phyloP scores from a whole-genome alignment of 2,329 filamentous ascomycete genomes.

The Exophiala sideris region DNA sequence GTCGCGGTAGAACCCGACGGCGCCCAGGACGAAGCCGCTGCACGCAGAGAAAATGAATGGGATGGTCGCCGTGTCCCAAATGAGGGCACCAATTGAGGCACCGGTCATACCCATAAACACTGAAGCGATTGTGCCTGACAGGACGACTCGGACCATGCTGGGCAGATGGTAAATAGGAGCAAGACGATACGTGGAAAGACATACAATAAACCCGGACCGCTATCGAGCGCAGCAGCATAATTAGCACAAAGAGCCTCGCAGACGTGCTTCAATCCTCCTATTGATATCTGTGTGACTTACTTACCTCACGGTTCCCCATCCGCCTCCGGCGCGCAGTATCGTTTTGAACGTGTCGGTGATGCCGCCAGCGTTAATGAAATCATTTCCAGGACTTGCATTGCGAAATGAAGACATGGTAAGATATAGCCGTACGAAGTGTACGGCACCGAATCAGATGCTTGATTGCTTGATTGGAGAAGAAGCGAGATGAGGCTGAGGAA shows the following conservation, averaged over 20 bases:
- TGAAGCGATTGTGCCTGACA: slow-evolving; percentile 16
- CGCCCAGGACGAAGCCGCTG: slow-evolving; percentile 22
- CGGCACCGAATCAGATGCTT: not conserved
- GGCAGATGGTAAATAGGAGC: not conserved
- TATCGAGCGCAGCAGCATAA: not conserved
- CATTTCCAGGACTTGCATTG: slow-evolving; percentile 14
- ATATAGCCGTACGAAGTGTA: not conserved
- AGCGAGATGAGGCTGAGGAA: too few relatives aligned
- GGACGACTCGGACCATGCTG: slow-evolving; percentile 24
- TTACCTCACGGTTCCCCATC: slow-evolving; percentile 26
- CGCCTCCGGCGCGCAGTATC: slow-evolving; percentile 17
- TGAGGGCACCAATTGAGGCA: slow-evolving; percentile 16
- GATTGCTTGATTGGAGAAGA: not conserved
- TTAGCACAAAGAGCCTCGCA: not conserved
- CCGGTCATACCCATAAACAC: slow-evolving; percentile 23
- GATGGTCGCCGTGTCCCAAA: slow-evolving; percentile 24
- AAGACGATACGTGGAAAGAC: not conserved
- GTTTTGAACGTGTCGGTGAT: slow-evolving; percentile 12
- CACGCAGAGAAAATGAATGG: slow-evolving; percentile 22
- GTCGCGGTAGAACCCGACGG: slow-evolving; percentile 25
- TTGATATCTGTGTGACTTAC: not conserved
- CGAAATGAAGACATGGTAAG: slow-evolving; percentile 3
- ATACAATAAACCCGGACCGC: slow-evolving; percentile 25
- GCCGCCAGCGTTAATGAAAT: slow-evolving; percentile 3
- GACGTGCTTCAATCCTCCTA: not conserved